Conservation (phyloP, 345 rosid genomes). For the Microcos paniculata region DNA sequence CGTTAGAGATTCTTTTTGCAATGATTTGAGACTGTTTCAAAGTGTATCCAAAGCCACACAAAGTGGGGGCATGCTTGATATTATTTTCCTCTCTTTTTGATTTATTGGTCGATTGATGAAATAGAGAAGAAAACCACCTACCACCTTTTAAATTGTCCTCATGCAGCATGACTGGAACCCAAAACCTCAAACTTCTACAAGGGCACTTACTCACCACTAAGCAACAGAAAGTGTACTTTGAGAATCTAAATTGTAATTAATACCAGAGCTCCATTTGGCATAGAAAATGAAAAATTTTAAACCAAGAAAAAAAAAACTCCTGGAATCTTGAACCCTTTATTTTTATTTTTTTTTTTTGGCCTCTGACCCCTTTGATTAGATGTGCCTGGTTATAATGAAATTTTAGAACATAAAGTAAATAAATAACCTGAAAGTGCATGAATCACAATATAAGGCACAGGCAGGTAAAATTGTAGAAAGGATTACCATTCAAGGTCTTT, state of each 20-base stretch:
- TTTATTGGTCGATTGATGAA: not conserved
- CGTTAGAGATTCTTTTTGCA: not conserved
- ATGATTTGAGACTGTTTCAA: not conserved
- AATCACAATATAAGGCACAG: not conserved
- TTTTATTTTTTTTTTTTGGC: too few species aligned
- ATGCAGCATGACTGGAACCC: not conserved
- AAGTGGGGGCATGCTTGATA: not conserved
- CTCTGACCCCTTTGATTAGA: not conserved
- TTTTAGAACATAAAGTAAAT: not conserved
- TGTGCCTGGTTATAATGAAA: not conserved
- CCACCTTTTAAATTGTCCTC: not conserved
- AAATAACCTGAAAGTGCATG: not conserved
- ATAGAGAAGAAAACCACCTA: not conserved
- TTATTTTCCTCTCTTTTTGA: not conserved
- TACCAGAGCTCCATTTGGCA: not conserved
- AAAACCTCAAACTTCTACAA: not conserved
- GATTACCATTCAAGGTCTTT: not conserved
- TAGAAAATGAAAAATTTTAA: not conserved
- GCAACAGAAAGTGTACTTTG: not conserved
- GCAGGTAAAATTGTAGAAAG: not conserved
- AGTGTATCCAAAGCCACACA: not conserved
- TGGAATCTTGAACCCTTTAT: not conserved
- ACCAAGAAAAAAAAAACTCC: not conserved
- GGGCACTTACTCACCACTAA: not conserved
- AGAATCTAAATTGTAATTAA: not conserved